phyloP scores from a whole-genome alignment of 768 basidiomycete genomes.

The Auricularia heimuer region DNA sequence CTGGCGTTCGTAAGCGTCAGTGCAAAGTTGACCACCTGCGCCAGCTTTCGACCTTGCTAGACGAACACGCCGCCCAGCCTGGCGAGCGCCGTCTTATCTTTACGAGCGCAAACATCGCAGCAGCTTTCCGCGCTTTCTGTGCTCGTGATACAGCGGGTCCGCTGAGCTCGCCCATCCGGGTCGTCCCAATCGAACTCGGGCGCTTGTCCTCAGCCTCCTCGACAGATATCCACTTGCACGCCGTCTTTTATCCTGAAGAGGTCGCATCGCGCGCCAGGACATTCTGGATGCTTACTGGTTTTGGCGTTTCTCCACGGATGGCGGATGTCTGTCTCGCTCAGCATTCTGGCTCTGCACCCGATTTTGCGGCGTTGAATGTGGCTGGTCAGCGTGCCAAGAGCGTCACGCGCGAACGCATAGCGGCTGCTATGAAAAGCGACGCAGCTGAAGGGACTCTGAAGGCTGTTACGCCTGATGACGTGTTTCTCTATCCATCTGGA shows the following conservation, averaged over 20 bases:
- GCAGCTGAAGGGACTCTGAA: too few species aligned
- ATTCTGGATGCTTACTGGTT: conserved; percentile 45
- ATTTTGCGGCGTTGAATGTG: too few species aligned
- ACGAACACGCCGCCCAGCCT: conserved; percentile 28
- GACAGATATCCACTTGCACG: conserved; percentile 19
- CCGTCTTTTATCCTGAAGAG: conserved; percentile 29
- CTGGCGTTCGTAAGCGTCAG: conserved; percentile 10
- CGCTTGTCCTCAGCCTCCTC: background rate
- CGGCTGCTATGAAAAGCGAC: conserved; percentile 1
- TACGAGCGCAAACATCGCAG: conserved; percentile 28
- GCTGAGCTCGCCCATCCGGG: too few species aligned
- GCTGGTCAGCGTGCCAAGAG: background rate
- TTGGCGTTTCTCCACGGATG: conserved; percentile 37
- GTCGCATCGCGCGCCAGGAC: conserved; percentile 29
- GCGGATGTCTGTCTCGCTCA: conserved; percentile 30
- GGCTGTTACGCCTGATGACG: conserved; percentile 25
- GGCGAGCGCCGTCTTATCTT: conserved; percentile 34
- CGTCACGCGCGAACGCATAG: conserved; percentile 4
- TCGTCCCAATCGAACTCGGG: conserved; percentile 10
- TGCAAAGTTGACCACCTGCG: background rate
- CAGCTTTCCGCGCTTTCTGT: conserved; percentile 28
- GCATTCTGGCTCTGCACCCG: too few species aligned
- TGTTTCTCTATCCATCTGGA: conserved; percentile 40
- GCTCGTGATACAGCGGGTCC: background rate
- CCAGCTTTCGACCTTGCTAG: conserved; percentile 30